Evolutionary conservation across 1,284 basidiomycete species (phyloP), one percentile per base, ranked within the genome.

Genomic region (Sanghuangporus weigelae): DNA sequence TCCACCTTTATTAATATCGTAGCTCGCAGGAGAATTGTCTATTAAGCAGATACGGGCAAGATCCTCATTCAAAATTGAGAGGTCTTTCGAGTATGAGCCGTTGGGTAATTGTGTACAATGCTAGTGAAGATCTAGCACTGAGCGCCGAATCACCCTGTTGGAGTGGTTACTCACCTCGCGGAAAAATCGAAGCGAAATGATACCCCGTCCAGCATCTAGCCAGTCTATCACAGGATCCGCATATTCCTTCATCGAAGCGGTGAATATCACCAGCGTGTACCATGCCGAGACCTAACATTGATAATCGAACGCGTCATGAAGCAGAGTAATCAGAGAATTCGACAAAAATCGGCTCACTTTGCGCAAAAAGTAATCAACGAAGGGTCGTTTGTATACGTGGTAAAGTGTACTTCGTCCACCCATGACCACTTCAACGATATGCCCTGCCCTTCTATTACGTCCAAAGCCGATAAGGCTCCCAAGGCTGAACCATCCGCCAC

Each of bases 151-250:
- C 39, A 39, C 7, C 6, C 26, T 11, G 44, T 38, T 23, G 31
- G 42, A n/a, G 3, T 51, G 40, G 51, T 26, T 7, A 71, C 90
- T 68, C 62, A 93, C 93, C 78, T 98, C 95, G 65, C 96, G 86
- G 75, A 98, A 99, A 66, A 98, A 81, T 44, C 95, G 86, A 66
- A 90, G 90, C 0, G 83, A 85, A 50, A 99, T 86, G 63, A 99
- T 90, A 7, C 93, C 94, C 55, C 94, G 83, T 2, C 96, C 96
- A 64, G 92, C 94, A 73, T 99, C 96, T 64, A 99, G 79, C 96
- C 97, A 99, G 77, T 99, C 97, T 70, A 99, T 99, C 35, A 99
- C 96, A 0, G 97, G 96, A 78, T 99, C 96, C 63, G 96, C 96
- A 74, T 99, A 99, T 76, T 99, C 96, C 72, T 95, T 92, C 89